Evolutionary conservation across 2,329 filamentous ascomycete genomes (phyloP).

Genomic region (Alternaria hordeiaustralica): DNA sequence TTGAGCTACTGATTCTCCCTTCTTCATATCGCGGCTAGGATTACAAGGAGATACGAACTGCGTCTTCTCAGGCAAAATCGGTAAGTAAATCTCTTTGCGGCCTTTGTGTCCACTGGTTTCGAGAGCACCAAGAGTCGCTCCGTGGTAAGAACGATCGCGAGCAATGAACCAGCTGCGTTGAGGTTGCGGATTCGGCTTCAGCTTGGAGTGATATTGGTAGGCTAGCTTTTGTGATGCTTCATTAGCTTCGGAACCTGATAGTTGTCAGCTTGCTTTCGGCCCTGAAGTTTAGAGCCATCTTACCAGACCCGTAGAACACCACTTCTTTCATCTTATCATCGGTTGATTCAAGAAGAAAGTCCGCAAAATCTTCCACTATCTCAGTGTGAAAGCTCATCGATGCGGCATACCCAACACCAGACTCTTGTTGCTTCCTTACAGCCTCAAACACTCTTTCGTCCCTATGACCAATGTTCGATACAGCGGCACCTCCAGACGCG

Average conservation of each 20-base stretch:
- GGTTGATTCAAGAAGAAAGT: constrained; percentile 59
- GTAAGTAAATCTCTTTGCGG: constrained; percentile 67
- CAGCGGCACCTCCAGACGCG: constrained; percentile 74
- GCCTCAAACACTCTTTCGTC: constrained; percentile 66
- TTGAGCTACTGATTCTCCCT: constrained; percentile 61
- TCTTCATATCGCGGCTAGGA: constrained; percentile 63
- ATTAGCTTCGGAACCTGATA: constrained; percentile 65
- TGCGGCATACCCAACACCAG: constrained; percentile 40
- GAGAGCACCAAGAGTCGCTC: constrained; percentile 71
- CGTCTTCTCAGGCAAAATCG: constrained; percentile 63
- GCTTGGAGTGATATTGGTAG: constrained; percentile 67
- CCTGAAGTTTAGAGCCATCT: not conserved
- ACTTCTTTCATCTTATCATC: constrained; percentile 60
- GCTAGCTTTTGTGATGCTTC: constrained; percentile 73
- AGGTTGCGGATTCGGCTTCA: constrained; percentile 60
- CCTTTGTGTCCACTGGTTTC: constrained; percentile 67
- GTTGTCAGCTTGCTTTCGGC: not conserved
- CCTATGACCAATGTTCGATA: constrained; percentile 73
- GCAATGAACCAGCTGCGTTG: constrained; percentile 68
- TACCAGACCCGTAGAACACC: constrained; percentile 66
- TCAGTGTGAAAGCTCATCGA: constrained; percentile 57
- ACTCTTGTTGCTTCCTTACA: constrained; percentile 64
- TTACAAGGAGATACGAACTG: constrained; percentile 72
- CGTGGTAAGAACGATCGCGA: constrained; percentile 72
- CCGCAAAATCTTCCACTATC: constrained; percentile 61